phyloP scores from a whole-genome alignment of 768 basidiomycete species.

The Podaxis rugospora region DNA sequence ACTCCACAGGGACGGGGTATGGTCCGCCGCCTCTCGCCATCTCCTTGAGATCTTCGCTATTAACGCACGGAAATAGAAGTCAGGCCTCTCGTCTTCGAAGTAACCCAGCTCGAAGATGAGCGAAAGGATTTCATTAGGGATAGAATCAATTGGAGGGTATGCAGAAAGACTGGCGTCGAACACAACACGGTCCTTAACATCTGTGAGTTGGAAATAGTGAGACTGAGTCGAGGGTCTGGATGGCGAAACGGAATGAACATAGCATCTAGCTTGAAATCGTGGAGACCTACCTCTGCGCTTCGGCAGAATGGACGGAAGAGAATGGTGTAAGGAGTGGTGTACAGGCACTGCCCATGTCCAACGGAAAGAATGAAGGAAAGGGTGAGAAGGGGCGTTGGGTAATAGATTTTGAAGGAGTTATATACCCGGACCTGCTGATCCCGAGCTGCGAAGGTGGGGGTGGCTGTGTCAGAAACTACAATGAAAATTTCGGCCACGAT shows the following conservation, averaged over 20 bases:
- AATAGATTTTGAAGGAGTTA: neutral
- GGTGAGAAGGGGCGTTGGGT: neutral
- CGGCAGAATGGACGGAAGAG: neutral
- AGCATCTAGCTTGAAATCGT: neutral
- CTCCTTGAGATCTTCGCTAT: conserved; percentile 19
- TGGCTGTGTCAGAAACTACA: neutral
- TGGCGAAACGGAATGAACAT: neutral
- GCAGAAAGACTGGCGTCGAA: neutral
- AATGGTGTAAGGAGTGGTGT: neutral
- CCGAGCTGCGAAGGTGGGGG: neutral
- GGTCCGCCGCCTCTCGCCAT: conserved; percentile 19
- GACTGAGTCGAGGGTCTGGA: neutral
- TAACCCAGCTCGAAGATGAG: conserved; percentile 23
- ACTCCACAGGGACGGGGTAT: conserved; percentile 30
- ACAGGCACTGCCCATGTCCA: neutral
- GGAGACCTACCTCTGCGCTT: neutral
- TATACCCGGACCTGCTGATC: neutral
- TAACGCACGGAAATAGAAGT: conserved; percentile 9
- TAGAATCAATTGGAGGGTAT: conserved; percentile 16
- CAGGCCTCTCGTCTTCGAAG: conserved; percentile 7
- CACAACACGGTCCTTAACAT: neutral
- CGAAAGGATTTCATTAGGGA: conserved; percentile 27
- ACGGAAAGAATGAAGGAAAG: neutral
- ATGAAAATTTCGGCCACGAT: neutral
- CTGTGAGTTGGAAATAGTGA: neutral